Percentiles rank a stretch among this genome's conserved stretches.
phyloP scores from a whole-genome alignment of 257 asterid genomes.

The Euphrasia confusa region DNA sequence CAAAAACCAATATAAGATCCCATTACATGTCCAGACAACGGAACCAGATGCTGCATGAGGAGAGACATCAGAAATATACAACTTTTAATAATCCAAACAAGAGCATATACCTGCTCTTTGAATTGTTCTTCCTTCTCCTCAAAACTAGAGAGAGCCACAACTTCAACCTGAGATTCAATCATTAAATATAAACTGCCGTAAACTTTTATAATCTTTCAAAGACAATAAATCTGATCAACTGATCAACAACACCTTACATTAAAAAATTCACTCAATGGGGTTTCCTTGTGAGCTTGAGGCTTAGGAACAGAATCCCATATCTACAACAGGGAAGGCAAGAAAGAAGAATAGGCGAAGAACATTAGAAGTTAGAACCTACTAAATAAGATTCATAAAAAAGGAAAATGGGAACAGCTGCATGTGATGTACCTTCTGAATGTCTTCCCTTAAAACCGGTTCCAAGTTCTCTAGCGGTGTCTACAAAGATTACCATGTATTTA shows the following conservation, averaged over 20 bases:
- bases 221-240: background rate
- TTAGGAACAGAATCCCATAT: slow-evolving; percentile 97
- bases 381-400: slow-evolving; percentile 11
- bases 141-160: slow-evolving; percentile 81
- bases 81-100: slow-evolving; percentile 22
- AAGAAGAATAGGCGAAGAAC: slow-evolving; percentile 18
- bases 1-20: slow-evolving; percentile 23
- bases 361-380: slow-evolving; percentile 20
- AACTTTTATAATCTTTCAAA: background rate
- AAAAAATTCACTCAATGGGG: slow-evolving; percentile 31
- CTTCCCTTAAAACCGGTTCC: slow-evolving; percentile 98
- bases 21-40: background rate
- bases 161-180: slow-evolving; percentile 63
- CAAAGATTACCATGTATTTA: slow-evolving; percentile 26
- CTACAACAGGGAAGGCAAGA: slow-evolving; percentile 33
- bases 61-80: slow-evolving; percentile 16
- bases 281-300: slow-evolving; percentile 84
- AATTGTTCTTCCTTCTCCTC: slow-evolving; percentile 98
- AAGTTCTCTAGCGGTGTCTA: slow-evolving; percentile 96
- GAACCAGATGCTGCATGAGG: slow-evolving; percentile 12
- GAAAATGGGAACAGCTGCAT: slow-evolving; percentile 16
- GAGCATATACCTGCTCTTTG: slow-evolving; percentile 66
- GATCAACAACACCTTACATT: background rate
- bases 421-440: slow-evolving; percentile 75
- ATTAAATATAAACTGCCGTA: slow-evolving; percentile 9